Conservation (phyloP, 495 filamentous ascomycete genomes). For the Tuber melanosporum region DNA sequence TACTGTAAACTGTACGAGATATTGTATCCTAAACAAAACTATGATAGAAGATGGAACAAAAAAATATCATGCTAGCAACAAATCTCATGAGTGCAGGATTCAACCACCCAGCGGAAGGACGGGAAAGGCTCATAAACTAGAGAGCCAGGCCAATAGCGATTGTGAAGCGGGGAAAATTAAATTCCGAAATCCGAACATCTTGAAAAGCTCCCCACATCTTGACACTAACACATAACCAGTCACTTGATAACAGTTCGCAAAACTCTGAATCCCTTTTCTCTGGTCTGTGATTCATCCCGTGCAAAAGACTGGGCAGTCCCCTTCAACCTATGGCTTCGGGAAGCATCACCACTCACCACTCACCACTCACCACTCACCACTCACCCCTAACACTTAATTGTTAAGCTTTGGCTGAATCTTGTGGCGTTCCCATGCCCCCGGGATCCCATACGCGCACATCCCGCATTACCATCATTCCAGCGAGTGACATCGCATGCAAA, state of each 20-base stretch:
- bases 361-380: too few species aligned
- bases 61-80: neutral
- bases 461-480: neutral
- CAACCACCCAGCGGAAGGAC: neutral
- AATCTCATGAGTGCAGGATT: neutral
- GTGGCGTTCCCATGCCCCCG: neutral
- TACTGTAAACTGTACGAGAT: too few species aligned
- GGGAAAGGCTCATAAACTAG: neutral
- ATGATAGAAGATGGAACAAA: too few species aligned
- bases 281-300: neutral
- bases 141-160: neutral
- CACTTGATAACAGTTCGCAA: neutral
- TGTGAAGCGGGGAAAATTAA: neutral
- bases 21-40: too few species aligned
- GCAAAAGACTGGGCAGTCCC: neutral
- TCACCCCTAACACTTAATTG: neutral
- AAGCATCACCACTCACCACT: too few species aligned
- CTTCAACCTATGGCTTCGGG: neutral
- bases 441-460: neutral
- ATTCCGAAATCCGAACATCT: neutral
- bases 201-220: neutral
- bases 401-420: neutral
- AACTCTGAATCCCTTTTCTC: neutral
- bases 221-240: neutral
- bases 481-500: neutral